Percentiles rank a stretch among this genome's conserved stretches.
phyloP scores from a whole-genome alignment of 2,329 filamentous ascomycete genomes.

The Cladosporium sp. region DNA sequence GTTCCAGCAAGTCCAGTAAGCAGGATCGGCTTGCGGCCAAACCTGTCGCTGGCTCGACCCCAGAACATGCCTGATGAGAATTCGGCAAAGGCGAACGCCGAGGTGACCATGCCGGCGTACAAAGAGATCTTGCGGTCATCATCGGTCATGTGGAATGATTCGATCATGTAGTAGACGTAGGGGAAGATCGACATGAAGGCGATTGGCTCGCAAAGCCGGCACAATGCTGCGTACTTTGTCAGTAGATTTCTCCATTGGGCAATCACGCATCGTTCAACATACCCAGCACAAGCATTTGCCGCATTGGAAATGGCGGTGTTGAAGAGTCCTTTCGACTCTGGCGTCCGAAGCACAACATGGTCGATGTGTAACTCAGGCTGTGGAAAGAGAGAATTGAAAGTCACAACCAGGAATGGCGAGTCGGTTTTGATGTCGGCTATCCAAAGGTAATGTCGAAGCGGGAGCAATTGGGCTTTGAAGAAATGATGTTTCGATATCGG shows the following conservation, averaged over 20 bases:
- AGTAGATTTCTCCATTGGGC: not conserved
- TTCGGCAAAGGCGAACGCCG: slow-evolving; percentile 92
- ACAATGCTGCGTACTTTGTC: slow-evolving; percentile 50
- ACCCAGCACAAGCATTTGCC: slow-evolving; percentile 61
- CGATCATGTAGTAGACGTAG: slow-evolving; percentile 97
- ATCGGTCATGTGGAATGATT: slow-evolving; percentile 82
- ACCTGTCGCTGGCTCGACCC: slow-evolving; percentile 87
- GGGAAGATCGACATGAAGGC: slow-evolving; percentile 99
- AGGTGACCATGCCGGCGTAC: slow-evolving; percentile 94
- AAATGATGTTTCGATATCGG: not conserved
- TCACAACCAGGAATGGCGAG: not conserved
- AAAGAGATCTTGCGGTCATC: slow-evolving; percentile 80
- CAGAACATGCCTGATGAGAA: slow-evolving; percentile 91
- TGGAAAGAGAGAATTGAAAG: not conserved
- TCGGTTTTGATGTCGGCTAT: not conserved
- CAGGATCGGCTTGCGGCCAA: slow-evolving; percentile 90
- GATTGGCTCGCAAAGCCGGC: slow-evolving; percentile 96
- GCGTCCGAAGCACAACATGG: slow-evolving; percentile 22
- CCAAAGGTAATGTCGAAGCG: not conserved
- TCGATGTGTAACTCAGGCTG: slow-evolving; percentile 18
- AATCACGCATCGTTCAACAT: slow-evolving; percentile 29
- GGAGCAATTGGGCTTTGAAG: not conserved
- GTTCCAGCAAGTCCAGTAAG: slow-evolving; percentile 88
- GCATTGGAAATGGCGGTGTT: slow-evolving; percentile 53
- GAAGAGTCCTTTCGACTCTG: slow-evolving; percentile 29